These are phyloP conservation scores for Trichoderma gamsii DNA, from an alignment of 495 filamentous ascomycete species.

Conservation along the genomic window DNA sequence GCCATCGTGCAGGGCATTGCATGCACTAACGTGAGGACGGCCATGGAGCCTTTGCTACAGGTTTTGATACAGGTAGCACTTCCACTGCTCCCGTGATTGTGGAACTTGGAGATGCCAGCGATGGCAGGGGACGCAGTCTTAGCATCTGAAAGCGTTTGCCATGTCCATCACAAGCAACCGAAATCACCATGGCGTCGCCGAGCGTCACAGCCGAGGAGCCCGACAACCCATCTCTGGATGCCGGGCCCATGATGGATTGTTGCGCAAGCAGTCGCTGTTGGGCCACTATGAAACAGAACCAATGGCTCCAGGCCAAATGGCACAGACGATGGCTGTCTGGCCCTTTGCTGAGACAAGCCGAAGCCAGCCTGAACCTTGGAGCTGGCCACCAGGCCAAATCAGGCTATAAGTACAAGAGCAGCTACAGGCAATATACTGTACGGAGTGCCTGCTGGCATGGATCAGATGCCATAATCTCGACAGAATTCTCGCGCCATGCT, in stretches of 20 bases:
- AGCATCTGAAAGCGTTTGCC: too few relatives aligned
- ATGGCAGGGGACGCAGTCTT: too few relatives aligned
- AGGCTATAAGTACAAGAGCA: not conserved
- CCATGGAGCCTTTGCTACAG: not conserved
- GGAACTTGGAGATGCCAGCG: too few relatives aligned
- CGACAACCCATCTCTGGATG: not conserved
- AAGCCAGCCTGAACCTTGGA: not conserved
- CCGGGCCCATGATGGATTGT: not conserved
- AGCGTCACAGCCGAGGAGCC: constrained; percentile 6
- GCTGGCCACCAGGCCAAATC: too few relatives aligned
- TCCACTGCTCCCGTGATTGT: too few relatives aligned
- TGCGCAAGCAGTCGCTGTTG: not conserved
- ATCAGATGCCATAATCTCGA: not conserved
- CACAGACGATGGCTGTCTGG: not conserved
- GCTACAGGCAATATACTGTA: not conserved
- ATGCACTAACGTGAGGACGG: not conserved
- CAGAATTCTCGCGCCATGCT: not conserved
- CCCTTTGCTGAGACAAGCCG: not conserved
- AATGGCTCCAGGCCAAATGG: not conserved
- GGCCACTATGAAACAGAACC: not conserved
- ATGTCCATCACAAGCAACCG: too few relatives aligned
- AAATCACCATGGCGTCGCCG: not conserved
- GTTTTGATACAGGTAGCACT: not conserved
- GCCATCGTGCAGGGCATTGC: not conserved
- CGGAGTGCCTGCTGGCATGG: too few relatives aligned